Percentiles rank a stretch among this genome's conserved stretches.
These are phyloP conservation scores for Wickerhamiella galacta DNA, from an alignment of 805 yeast species.

Conservation along the genomic window DNA sequence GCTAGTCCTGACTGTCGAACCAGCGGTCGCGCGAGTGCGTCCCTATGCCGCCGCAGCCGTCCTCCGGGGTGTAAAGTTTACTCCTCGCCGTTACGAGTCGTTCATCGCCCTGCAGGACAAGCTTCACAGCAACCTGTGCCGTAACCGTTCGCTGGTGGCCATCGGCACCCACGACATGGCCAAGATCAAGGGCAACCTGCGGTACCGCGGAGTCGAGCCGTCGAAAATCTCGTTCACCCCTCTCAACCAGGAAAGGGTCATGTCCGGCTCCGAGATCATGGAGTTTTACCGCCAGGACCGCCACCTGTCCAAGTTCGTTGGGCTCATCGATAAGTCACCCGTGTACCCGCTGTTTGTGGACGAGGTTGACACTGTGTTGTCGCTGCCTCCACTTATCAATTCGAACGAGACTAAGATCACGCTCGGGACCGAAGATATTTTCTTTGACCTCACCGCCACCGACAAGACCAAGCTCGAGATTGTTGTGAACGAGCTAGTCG, in stretches of 20 bases:
- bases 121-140: conserved; percentile 84
- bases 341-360: conserved; percentile 85
- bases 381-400: conserved; percentile 94
- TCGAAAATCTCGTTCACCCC: conserved; percentile 44
- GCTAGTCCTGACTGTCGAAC: conserved; percentile 50
- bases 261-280: conserved; percentile 66
- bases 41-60: conserved; percentile 95
- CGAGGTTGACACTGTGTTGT: conserved; percentile 56
- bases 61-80: conserved; percentile 66
- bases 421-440: conserved; percentile 68
- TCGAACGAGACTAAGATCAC: conserved; percentile 80
- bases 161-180: conserved; percentile 96
- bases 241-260: conserved; percentile 26
- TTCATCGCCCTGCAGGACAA: conserved; percentile 94
- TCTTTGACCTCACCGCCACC: conserved; percentile 88
- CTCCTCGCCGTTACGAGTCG: conserved; percentile 75
- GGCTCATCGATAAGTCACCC: conserved; percentile 73
- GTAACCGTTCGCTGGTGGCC: conserved; percentile 94
- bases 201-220: conserved; percentile 74
- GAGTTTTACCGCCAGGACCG: conserved; percentile 84
- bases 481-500: conserved; percentile 80
- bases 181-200: conserved; percentile 62
- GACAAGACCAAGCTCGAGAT: conserved; percentile 88
- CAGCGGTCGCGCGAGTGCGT: conserved; percentile 57
- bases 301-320: conserved; percentile 76